These are phyloP conservation scores for Colletotrichum kahawae DNA, from an alignment of 2,329 filamentous ascomycete species.

Conservation along the genomic window DNA sequence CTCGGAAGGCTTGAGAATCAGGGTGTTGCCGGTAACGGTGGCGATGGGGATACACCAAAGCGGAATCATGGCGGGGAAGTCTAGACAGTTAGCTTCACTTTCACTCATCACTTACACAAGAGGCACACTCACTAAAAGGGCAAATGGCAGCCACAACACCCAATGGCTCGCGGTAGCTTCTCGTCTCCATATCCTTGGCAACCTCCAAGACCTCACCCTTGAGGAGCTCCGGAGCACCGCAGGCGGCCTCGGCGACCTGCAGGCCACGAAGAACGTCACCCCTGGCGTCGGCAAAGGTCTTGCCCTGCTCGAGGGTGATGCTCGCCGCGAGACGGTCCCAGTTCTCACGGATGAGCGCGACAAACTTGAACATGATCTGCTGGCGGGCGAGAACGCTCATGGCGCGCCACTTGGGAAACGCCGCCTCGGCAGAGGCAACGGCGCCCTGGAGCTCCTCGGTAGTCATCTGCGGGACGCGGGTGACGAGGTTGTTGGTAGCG, in stretches of 20 bases:
- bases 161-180: constrained; percentile 81
- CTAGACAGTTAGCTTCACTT: constrained; percentile 43
- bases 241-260: constrained; percentile 84
- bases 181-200: constrained; percentile 88
- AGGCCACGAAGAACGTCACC: constrained; percentile 83
- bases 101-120: not conserved
- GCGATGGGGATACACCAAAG: constrained; percentile 91
- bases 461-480: constrained; percentile 82
- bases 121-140: constrained; percentile 72
- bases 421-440: constrained; percentile 76
- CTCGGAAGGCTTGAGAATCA: constrained; percentile 86
- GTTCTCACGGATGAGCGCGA: constrained; percentile 79
- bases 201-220: constrained; percentile 86
- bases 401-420: constrained; percentile 75
- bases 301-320: constrained; percentile 88
- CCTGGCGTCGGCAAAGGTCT: constrained; percentile 83
- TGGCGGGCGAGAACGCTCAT: constrained; percentile 77
- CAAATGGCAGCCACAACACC: constrained; percentile 85
- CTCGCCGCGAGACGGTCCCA: constrained; percentile 85
- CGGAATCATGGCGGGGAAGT: constrained; percentile 92
- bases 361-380: constrained; percentile 89
- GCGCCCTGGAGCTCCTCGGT: constrained; percentile 77
- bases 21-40: constrained; percentile 82
- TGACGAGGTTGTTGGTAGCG: constrained; percentile 85
- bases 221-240: constrained; percentile 80